These are phyloP conservation scores for Nicotiana undulata DNA, from an alignment of 257 asterid genomes.

Conservation along the genomic window DNA sequence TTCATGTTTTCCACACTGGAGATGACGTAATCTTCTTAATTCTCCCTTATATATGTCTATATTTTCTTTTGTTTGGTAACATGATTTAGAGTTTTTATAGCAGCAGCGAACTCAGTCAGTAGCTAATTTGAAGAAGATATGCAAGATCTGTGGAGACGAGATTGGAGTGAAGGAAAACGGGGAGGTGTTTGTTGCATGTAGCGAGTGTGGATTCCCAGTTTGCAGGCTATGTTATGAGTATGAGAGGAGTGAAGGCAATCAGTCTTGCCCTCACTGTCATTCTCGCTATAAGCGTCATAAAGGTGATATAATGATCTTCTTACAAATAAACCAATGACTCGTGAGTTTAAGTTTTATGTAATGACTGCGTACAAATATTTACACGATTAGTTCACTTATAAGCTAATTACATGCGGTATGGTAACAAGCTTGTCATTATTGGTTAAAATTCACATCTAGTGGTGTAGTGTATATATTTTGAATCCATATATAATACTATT, in stretches of 20 bases:
- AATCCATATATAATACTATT: too few relatives aligned
- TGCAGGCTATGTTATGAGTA: constrained; percentile 71
- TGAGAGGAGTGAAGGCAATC: constrained; percentile 69
- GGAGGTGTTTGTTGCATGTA: constrained; percentile 47
- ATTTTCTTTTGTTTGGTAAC: neutral
- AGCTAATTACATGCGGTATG: too few relatives aligned
- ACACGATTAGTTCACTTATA: too few relatives aligned
- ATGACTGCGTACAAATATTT: too few relatives aligned
- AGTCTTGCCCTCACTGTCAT: constrained; percentile 64
- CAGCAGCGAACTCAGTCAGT: constrained; percentile 13
- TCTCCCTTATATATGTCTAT: too few relatives aligned
- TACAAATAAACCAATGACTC: too few relatives aligned
- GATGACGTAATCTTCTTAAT: constrained; percentile 29
- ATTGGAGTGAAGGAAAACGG: constrained; percentile 49
- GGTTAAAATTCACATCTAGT: too few relatives aligned
- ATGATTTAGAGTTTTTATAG: neutral
- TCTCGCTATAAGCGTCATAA: constrained; percentile 63
- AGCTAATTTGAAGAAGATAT: constrained; percentile 20
- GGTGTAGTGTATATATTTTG: too few relatives aligned
- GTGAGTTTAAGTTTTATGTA: too few relatives aligned
- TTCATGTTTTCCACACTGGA: constrained; percentile 25
- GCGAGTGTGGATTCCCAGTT: constrained; percentile 64
- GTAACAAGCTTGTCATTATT: too few relatives aligned
- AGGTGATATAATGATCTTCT: constrained; percentile 16
- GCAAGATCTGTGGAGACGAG: constrained; percentile 63